phyloP scores from a whole-genome alignment of 257 asterid species.

The Knoxia roxburghii region DNA sequence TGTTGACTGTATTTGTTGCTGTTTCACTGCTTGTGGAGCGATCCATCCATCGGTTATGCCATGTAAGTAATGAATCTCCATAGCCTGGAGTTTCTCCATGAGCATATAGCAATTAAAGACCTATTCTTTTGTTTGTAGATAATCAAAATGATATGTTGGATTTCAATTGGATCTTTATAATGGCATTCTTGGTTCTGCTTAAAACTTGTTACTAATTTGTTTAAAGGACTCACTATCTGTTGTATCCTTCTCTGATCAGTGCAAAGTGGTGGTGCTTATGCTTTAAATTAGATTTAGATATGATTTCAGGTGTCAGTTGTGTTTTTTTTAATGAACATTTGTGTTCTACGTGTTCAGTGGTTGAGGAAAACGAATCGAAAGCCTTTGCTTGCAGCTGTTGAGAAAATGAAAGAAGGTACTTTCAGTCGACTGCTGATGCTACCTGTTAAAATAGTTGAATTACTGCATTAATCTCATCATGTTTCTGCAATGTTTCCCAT shows the following conservation, averaged over 20 bases:
- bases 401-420: conserved; percentile 64
- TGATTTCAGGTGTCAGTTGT: not conserved
- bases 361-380: conserved; percentile 69
- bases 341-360: conserved; percentile 56
- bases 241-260: not conserved
- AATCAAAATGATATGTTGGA: not conserved
- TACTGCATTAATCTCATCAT: not conserved
- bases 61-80: conserved; percentile 43
- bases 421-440: not conserved
- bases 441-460: not conserved
- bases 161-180: not conserved
- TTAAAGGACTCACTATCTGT: not conserved
- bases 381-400: conserved; percentile 87
- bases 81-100: not conserved
- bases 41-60: conserved; percentile 75
- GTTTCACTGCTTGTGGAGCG: conserved; percentile 95
- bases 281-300: not conserved
- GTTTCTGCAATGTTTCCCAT: not conserved
- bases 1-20: conserved; percentile 74
- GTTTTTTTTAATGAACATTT: conserved; percentile 13
- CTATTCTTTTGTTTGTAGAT: not conserved
- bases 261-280: not conserved
- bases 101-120: not conserved
- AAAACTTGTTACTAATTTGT: not conserved
- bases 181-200: not conserved